These are phyloP conservation scores for Lachancea dasiensis DNA, from an alignment of 805 yeast genomes.

Conservation along the genomic window DNA sequence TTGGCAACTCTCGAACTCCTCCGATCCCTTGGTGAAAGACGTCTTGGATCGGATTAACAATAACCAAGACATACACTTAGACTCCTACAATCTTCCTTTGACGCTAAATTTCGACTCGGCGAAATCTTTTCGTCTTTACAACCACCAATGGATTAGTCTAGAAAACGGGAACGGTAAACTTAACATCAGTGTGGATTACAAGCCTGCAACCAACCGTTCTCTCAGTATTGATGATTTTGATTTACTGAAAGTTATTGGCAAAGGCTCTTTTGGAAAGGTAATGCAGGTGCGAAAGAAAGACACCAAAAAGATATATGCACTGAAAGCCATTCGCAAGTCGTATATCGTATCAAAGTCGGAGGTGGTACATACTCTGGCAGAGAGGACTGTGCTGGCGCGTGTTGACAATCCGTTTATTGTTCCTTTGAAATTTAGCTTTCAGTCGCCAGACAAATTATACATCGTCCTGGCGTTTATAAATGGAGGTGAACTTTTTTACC, in stretches of 20 bases:
- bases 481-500: slow-evolving; percentile 96
- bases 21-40: slow-evolving; percentile 24
- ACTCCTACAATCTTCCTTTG: slow-evolving; percentile 60
- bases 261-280: slow-evolving; percentile 97
- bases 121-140: slow-evolving; percentile 51
- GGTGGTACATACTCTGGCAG: slow-evolving; percentile 94
- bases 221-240: slow-evolving; percentile 89
- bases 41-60: slow-evolving; percentile 34
- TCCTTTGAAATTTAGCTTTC: slow-evolving; percentile 92
- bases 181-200: slow-evolving; percentile 61
- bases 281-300: slow-evolving; percentile 98
- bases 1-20: slow-evolving; percentile 27
- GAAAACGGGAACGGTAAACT: slow-evolving; percentile 44
- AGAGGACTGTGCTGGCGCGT: slow-evolving; percentile 88
- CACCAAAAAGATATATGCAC: slow-evolving; percentile 89
- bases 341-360: slow-evolving; percentile 92
- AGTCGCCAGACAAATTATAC: slow-evolving; percentile 91
- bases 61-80: slow-evolving; percentile 69
- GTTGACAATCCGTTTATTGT: slow-evolving; percentile 94
- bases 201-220: slow-evolving; percentile 59
- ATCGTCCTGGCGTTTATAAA: slow-evolving; percentile 87
- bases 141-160: slow-evolving; percentile 52
- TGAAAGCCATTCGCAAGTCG: slow-evolving; percentile 88
- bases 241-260: slow-evolving; percentile 89
- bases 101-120: slow-evolving; percentile 45